Evolutionary conservation across 2,329 filamentous ascomycete genomes (phyloP), one percentile per base, ranked within the genome.

Genomic region (Stenocarpella maydis): DNA sequence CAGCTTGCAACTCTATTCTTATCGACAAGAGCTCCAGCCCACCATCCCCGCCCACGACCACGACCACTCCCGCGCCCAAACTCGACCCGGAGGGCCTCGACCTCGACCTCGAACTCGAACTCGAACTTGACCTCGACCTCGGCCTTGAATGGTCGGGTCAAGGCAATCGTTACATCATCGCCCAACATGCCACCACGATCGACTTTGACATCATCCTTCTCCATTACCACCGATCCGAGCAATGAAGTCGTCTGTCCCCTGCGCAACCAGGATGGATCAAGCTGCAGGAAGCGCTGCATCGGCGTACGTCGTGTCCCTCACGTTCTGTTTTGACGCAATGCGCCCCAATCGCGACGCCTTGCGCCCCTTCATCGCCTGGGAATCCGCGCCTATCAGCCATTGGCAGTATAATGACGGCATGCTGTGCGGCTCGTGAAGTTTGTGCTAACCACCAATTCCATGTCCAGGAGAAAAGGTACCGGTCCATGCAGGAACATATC

Each of bases 401-500:
- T 28, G 54, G 54, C n/a, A n/a, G 37, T 9, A 7, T 31, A 3
- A n/a, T n/a, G 15, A 34, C 47, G 39, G n/a, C 39, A 61, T 41
- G 34, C 19, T 3, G 52, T 45, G 31, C 28, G 6, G 45, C 10
- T 10, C 19, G 12, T 24, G 21, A n/a, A 49, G 37, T 21, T 17
- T 21, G 31, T 50, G 65, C 74, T 77, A 69, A 77, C 73, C 70
- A 61, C 37, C 45, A 65, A 65, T 54, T 7, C 6, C 41, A 15
- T 45, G 15, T 67, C 67, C 67, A 81, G 79, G 79, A 81, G 72
- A 81, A 81, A 69, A 74, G 79, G 64, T 99, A 95, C 84, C 95
- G 96, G 81, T 98, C 96, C 73, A 98, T 99, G 94, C 96, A 98
- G 83, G 96, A 99, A 87, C 96, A 99, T 78, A 98, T 99, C 77